Percentiles rank a stretch among this genome's conserved stretches.
Evolutionary conservation across 352 stramenopile species (phyloP).

Genomic region (Thraustochytrium striatum): DNA sequence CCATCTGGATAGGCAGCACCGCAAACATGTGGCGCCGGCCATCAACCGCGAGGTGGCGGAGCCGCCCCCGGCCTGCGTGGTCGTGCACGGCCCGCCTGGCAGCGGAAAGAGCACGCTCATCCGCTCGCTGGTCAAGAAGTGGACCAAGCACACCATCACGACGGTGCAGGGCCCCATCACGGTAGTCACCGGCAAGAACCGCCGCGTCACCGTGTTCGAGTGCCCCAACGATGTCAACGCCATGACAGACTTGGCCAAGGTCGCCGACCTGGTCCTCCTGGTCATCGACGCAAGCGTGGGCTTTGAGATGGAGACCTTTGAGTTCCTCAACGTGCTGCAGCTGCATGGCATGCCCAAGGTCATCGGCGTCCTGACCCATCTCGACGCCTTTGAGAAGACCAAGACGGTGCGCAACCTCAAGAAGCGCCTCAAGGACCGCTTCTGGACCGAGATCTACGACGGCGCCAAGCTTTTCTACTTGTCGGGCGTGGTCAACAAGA

Average conservation of each 20-base stretch:
- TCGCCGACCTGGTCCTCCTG: constrained; percentile 96
- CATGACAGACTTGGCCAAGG: constrained; percentile 94
- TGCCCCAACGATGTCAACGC: constrained; percentile 79
- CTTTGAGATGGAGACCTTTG: constrained; percentile 99
- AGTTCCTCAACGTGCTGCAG: constrained; percentile 99
- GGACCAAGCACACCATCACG: constrained; percentile 95
- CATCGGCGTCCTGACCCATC: constrained; percentile 97
- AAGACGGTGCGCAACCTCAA: constrained; percentile 97
- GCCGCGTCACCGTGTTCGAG: constrained; percentile 97
- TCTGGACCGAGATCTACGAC: constrained; percentile 96
- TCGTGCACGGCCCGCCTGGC: constrained; percentile 93
- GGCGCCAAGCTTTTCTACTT: constrained; percentile 93
- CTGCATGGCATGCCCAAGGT: constrained; percentile 83
- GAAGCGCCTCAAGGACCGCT: constrained; percentile 95
- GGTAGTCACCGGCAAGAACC: constrained; percentile 94
- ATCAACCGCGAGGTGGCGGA: constrained; percentile 70
- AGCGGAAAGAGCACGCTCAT: constrained; percentile 98
- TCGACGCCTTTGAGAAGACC: constrained; percentile 96
- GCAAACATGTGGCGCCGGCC: constrained; percentile 88
- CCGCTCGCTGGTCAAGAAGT: constrained; percentile 92
- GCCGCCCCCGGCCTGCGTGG: constrained; percentile 86
- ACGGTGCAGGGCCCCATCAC: constrained; percentile 97
- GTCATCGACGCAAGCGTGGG: constrained; percentile 99
- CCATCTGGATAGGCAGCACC: constrained; percentile 92
- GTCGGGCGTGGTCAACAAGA: constrained; percentile 92